Evolutionary conservation across 805 yeast species (phyloP), one percentile per base, ranked within the genome.

Genomic region (Dipodascopsis tothii): DNA sequence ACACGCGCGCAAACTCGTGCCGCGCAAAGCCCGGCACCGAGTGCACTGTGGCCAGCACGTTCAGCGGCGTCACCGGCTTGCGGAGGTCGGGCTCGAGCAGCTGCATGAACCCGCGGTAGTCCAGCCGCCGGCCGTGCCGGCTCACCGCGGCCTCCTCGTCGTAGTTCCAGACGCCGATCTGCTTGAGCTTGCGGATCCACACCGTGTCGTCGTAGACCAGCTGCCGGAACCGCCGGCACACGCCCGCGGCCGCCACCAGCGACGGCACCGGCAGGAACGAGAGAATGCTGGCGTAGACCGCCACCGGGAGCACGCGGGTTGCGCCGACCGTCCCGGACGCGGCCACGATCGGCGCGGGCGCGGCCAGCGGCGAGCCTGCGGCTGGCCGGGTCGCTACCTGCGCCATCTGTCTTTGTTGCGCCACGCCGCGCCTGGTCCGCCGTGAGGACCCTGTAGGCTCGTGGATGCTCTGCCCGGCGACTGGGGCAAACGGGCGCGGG

Each of bases 1-100:
- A 63, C 11, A 76, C 65, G 41, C 59, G 57, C 30, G 67, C 53
- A 28, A 71, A 60, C 45, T 68, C 75, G 41, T 48, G 55, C 45
- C 64, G 62, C 30, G 74, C 73, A n/a, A 55, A 49, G 5, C 54
- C 43, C 51, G 56, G 18, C 61, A 56, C 3, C 54, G 56, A 44
- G 55, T 59, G 32, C 56, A 57, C 14, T 58, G 54, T 7, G 37
- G 37, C 60, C 35, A 71, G 55, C 41, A 74, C 71, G 5, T 56
- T 56, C 39, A 71, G 56, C 1, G 72, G 70, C 43, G 58, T 52
- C 16, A 56, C 28, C 6, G 35, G n/a, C 14, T 25, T 25, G 11
- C 14, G 11, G 14, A 25, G 14, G 14, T 25, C 14, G 30, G 30
- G 30, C 14, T 14, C 11, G 14, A 25, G 9, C 11, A 25, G 30